phyloP scores from a whole-genome alignment of 2,329 filamentous ascomycete species.

The Penicillium sp. region DNA sequence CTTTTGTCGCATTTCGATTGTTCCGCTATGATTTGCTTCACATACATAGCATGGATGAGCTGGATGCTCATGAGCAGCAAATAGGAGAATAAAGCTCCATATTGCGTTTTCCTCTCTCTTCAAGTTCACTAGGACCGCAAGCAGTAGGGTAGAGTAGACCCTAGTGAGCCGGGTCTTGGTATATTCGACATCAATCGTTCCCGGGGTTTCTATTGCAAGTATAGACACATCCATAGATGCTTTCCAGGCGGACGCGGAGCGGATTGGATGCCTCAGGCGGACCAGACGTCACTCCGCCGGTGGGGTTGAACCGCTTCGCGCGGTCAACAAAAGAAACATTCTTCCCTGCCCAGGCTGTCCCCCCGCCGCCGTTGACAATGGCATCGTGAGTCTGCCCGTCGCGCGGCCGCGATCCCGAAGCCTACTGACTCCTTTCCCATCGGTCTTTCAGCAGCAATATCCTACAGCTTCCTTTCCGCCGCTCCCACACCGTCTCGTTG shows the following conservation, averaged over 20 bases:
- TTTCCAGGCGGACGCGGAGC: not conserved
- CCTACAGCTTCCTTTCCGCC: constrained; percentile 82
- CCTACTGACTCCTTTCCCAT: constrained; percentile 2
- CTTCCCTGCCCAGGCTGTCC: constrained; percentile 12
- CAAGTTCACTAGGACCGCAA: no score
- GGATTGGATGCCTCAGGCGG: constrained; percentile 27
- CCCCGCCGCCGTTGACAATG: constrained; percentile 26
- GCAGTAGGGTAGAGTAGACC: no score
- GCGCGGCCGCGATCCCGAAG: not conserved
- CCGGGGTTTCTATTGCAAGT: no score
- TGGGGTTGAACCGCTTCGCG: constrained; percentile 25
- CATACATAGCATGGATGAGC: constrained; percentile 24
- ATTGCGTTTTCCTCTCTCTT: not conserved
- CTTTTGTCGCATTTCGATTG: constrained; percentile 3
- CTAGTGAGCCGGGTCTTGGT: no score
- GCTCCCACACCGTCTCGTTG: constrained; percentile 73
- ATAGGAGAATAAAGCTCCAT: constrained; percentile 18
- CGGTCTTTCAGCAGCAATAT: constrained; percentile 39
- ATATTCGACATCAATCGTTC: no score
- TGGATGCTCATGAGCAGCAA: constrained; percentile 20
- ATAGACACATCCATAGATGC: not conserved
- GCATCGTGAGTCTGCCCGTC: constrained; percentile 33
- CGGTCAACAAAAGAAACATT: constrained; percentile 31
- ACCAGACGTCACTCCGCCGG: constrained; percentile 31
- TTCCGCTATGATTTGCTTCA: constrained; percentile 12